Evolutionary conservation across 768 basidiomycete genomes (phyloP).

Genomic region (Suillus discolor): DNA sequence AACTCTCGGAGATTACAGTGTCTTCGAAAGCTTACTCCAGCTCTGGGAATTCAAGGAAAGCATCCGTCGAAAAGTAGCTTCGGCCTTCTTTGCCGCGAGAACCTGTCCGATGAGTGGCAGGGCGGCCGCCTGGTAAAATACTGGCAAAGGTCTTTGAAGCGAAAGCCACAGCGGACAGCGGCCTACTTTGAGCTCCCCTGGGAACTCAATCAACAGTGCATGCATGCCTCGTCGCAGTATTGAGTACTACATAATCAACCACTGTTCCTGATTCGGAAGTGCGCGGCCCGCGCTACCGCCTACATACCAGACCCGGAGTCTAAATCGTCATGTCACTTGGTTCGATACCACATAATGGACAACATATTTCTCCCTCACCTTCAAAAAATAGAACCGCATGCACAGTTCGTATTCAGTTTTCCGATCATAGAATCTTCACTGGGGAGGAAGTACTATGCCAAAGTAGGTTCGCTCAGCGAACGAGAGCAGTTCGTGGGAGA

Average conservation of each 20-base stretch:
- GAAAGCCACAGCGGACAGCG: too few relatives aligned
- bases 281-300: too few relatives aligned
- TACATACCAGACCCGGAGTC: too few relatives aligned
- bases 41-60: not conserved
- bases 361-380: constrained; percentile 46
- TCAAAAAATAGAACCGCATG: constrained; percentile 49
- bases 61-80: not conserved
- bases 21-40: not conserved
- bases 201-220: too few relatives aligned
- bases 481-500: constrained; percentile 71
- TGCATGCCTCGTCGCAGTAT: not conserved
- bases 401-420: constrained; percentile 45
- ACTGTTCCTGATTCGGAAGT: not conserved
- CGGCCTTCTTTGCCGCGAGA: not conserved
- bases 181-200: too few relatives aligned
- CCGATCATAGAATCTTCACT: constrained; percentile 58
- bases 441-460: constrained; percentile 63
- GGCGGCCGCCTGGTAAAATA: not conserved
- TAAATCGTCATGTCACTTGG: not conserved
- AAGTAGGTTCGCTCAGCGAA: constrained; percentile 54
- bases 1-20: not conserved
- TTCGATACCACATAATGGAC: constrained; percentile 4
- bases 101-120: not conserved
- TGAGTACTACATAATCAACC: not conserved
- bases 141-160: not conserved